Conservation (phyloP, 2,329 filamentous ascomycete species). For the Penicillium rolfsii region DNA sequence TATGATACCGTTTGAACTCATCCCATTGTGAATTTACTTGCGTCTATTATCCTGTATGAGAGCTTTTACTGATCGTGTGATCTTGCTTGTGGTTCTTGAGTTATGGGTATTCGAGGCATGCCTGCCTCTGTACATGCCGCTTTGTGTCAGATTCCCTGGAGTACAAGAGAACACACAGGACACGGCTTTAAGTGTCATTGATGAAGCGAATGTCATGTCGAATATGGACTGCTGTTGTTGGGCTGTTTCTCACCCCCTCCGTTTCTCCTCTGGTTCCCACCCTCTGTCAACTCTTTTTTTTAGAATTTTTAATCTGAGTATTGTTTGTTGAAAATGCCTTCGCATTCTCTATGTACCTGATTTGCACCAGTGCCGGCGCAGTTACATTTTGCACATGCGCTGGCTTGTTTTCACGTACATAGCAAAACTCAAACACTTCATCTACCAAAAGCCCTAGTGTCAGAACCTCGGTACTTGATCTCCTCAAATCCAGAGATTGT, state of each 20-base stretch:
- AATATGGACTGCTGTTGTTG: not conserved
- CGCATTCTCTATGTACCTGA: slow-evolving; percentile 13
- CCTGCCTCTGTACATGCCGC: slow-evolving; percentile 15
- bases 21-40: too few species aligned
- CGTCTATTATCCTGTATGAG: too few species aligned
- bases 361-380: slow-evolving; percentile 1
- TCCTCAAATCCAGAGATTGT: not conserved
- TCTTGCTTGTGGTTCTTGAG: too few species aligned
- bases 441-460: not conserved
- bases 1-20: too few species aligned
- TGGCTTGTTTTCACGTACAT: slow-evolving; percentile 14
- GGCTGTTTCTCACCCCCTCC: not conserved
- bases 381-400: slow-evolving; percentile 9
- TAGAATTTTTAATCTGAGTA: not conserved
- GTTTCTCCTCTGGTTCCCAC: not conserved
- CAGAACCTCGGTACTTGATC: not conserved
- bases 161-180: not conserved
- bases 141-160: slow-evolving; percentile 1
- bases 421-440: slow-evolving; percentile 12
- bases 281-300: not conserved
- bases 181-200: not conserved
- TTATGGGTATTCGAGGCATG: not conserved
- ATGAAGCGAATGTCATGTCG: slow-evolving; percentile 4
- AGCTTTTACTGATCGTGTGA: too few species aligned
- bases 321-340: not conserved